Evolutionary conservation across 192 early-diverging fungal species (phyloP).

Genomic region (Coemansia sp.): DNA sequence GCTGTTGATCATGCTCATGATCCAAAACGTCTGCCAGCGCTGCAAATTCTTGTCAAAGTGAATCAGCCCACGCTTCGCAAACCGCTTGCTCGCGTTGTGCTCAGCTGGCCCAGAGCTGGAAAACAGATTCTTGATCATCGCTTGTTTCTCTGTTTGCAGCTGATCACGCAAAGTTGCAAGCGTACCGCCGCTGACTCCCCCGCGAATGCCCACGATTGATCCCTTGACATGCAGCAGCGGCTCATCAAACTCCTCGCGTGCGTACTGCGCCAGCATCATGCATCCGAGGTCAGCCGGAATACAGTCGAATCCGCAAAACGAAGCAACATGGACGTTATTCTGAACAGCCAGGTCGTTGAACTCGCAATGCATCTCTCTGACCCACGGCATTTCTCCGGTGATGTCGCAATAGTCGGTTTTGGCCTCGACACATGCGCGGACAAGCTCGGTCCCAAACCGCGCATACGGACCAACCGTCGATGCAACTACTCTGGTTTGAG

Average conservation of each 20-base stretch:
- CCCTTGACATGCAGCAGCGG: constrained; percentile 64
- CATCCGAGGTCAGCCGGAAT: constrained; percentile 86
- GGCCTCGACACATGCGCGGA: constrained; percentile 42
- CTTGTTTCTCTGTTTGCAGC: constrained; percentile 19
- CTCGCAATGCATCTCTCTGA: constrained; percentile 62
- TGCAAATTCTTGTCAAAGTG: constrained; percentile 45
- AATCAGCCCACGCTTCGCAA: constrained; percentile 22
- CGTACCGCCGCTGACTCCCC: constrained; percentile 71
- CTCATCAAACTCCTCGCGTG: constrained; percentile 50
- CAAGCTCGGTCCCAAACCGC: constrained; percentile 66
- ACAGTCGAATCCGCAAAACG: constrained; percentile 87
- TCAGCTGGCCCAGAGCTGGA: background rate
- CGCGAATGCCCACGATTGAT: constrained; percentile 57
- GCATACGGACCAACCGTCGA: constrained; percentile 82
- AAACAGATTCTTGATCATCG: background rate
- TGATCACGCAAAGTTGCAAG: constrained; percentile 43
- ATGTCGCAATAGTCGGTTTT: constrained; percentile 86
- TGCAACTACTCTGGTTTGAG: constrained; percentile 71
- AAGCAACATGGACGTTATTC: constrained; percentile 72
- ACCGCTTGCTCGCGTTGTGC: constrained; percentile 8
- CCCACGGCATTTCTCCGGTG: constrained; percentile 78
- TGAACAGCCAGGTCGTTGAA: constrained; percentile 66
- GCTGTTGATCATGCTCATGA: constrained; percentile 45
- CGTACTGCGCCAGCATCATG: constrained; percentile 67
- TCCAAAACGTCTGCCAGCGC: constrained; percentile 55